phyloP scores from a whole-genome alignment of 805 yeast genomes.

The Schizosaccharomyces cryophilus region DNA sequence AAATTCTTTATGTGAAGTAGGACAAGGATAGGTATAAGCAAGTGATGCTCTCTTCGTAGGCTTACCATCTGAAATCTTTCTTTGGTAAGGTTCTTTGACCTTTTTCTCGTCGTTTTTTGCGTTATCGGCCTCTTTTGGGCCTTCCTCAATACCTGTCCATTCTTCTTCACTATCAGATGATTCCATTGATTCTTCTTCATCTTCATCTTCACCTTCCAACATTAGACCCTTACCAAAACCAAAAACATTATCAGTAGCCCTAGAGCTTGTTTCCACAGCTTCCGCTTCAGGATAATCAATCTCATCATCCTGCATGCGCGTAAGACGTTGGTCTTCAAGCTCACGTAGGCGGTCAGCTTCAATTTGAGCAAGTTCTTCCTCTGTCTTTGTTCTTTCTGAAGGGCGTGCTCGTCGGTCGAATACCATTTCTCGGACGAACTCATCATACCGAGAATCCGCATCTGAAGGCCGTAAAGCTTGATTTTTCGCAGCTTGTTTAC shows the following conservation, averaged over 20 bases:
- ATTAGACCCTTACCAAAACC: slow-evolving; percentile 10
- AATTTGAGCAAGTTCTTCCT: slow-evolving; percentile 18
- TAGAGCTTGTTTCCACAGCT: slow-evolving; percentile 10
- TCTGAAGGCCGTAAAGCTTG: slow-evolving; percentile 3
- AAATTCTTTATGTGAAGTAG: slow-evolving; percentile 33
- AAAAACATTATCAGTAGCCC: slow-evolving; percentile 18
- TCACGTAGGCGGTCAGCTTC: slow-evolving; percentile 13
- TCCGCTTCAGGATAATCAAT: slow-evolving; percentile 20
- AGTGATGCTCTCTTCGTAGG: slow-evolving; percentile 3
- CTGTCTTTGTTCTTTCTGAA: slow-evolving; percentile 20
- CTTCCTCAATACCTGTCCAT: slow-evolving; percentile 24
- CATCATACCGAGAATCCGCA: slow-evolving; percentile 15
- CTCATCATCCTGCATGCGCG: slow-evolving; percentile 22
- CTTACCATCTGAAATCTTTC: background rate
- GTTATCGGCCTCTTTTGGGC: slow-evolving; percentile 19
- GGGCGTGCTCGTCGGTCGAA: slow-evolving; percentile 21
- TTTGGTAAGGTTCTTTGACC: background rate
- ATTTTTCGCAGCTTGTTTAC: background rate
- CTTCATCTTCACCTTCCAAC: slow-evolving; percentile 19
- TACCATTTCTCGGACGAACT: slow-evolving; percentile 16
- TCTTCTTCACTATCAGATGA: slow-evolving; percentile 16
- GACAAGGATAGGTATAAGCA: slow-evolving; percentile 20
- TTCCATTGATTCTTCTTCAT: slow-evolving; percentile 19
- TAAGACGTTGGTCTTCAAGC: slow-evolving; percentile 15
- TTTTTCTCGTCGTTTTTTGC: background rate